Evolutionary conservation across 352 stramenopile genomes (phyloP).

Genomic region (Phytopythium chamaehyphon): DNA sequence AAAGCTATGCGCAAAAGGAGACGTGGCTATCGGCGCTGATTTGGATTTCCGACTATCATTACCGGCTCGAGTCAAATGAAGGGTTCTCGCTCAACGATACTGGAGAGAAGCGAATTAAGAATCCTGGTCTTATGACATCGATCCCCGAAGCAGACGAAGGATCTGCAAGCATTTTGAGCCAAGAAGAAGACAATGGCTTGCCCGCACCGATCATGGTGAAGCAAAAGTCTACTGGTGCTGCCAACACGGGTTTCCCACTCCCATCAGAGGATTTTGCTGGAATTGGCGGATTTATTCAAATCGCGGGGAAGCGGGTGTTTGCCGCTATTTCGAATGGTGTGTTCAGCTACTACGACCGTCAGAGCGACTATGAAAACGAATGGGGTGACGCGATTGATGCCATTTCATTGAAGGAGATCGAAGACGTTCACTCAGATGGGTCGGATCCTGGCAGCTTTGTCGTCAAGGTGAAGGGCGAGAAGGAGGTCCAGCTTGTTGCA

Average conservation of each 20-base stretch:
- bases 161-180: slow-evolving; percentile 20
- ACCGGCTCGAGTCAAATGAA: slow-evolving; percentile 23
- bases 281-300: slow-evolving; percentile 65
- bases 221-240: background rate
- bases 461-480: slow-evolving; percentile 66
- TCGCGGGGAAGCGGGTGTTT: slow-evolving; percentile 58
- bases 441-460: slow-evolving; percentile 72
- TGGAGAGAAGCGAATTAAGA: slow-evolving; percentile 39
- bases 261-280: slow-evolving; percentile 42
- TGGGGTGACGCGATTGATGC: slow-evolving; percentile 83
- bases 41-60: slow-evolving; percentile 86
- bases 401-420: slow-evolving; percentile 72
- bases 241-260: slow-evolving; percentile 11
- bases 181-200: slow-evolving; percentile 18
- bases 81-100: slow-evolving; percentile 19
- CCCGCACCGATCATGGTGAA: slow-evolving; percentile 2
- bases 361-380: slow-evolving; percentile 77
- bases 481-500: slow-evolving; percentile 67
- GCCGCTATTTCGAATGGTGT: slow-evolving; percentile 79
- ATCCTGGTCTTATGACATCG: slow-evolving; percentile 38
- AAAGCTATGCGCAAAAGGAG: slow-evolving; percentile 80
- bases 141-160: slow-evolving; percentile 42
- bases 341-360: slow-evolving; percentile 84
- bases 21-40: slow-evolving; percentile 83
- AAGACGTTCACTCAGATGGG: slow-evolving; percentile 75